Evolutionary conservation across 306 rosid species (phyloP).

Genomic region (Prunus salicina): DNA sequence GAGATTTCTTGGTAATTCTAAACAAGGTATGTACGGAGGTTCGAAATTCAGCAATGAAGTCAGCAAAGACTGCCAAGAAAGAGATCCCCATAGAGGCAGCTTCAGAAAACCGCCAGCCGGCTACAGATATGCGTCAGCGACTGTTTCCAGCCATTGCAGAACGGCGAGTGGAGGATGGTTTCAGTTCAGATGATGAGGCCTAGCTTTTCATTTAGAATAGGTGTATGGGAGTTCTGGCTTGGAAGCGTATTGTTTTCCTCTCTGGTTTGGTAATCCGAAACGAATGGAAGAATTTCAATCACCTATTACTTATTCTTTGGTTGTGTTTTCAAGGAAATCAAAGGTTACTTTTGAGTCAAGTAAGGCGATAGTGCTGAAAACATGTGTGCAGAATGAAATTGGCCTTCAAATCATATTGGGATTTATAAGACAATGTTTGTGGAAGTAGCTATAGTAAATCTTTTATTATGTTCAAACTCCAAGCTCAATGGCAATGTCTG

Average conservation of each 20-base stretch:
- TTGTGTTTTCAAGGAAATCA: conserved; percentile 7
- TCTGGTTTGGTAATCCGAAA: not conserved
- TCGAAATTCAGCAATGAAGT: conserved; percentile 26
- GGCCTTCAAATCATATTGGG: not conserved
- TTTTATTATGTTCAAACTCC: too few species aligned
- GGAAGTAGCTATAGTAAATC: too few species aligned
- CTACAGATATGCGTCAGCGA: conserved; percentile 30
- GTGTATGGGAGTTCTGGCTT: conserved; percentile 13
- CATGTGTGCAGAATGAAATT: not conserved
- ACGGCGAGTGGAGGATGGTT: conserved; percentile 45
- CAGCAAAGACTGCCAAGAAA: conserved; percentile 40
- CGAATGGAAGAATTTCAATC: not conserved
- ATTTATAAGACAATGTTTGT: not conserved
- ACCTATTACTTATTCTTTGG: not conserved
- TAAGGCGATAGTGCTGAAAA: not conserved
- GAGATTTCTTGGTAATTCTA: conserved; percentile 75
- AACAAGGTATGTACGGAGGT: conserved; percentile 77
- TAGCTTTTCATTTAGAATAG: conserved; percentile 24
- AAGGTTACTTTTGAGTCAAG: conserved; percentile 14
- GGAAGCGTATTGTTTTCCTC: conserved; percentile 1
- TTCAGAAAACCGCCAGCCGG: conserved; percentile 17
- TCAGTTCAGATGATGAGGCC: conserved; percentile 65
- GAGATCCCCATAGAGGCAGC: conserved; percentile 28
- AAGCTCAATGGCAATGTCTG: too few species aligned
- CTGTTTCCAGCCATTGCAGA: conserved; percentile 78